Evolutionary conservation across 495 filamentous ascomycete species (phyloP), one percentile per base, ranked within the genome.

Genomic region (Oleoguttula mirabilis): DNA sequence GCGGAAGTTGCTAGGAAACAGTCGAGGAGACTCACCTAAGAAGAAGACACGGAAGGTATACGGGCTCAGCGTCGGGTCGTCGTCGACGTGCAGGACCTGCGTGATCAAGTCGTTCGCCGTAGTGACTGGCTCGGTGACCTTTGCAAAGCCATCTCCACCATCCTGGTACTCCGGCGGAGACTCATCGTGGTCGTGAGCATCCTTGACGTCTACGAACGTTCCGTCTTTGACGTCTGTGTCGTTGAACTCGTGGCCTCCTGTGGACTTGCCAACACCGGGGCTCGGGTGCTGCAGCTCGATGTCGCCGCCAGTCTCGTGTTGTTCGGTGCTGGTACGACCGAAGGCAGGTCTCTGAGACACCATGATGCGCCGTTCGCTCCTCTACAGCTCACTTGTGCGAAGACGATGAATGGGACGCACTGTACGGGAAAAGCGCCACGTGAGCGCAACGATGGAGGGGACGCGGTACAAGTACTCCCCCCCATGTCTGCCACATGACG

Each of bases 71-170:
- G 35, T 31, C 15, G 43, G 43, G 21, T 46, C 43, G 22, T 46
- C 43, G 6, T 46, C 43, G 14, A 46, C 23, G 27, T 46, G 43
- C 35, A 46, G 21, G 4, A 45, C 42, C 42, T 45, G 32, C 4
- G 42, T 45, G 7, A 45, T 21, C 5, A 45, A 19, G 20, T 45
- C 42, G n/a, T 39, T 45, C 8, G 42, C 42, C 4, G 42, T 45
- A n/a, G 28, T 23, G 16, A 45, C 34, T 10, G 42, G 42, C 40
- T 33, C 40, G 10, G 40, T 43, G 10, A 43, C 40, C 23, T 35
- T 43, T 8, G n/a, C 15, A 19, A 43, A 43, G 3, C 40, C 40
- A 43, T 43, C 40, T 6, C 27, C 30, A 15, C 7, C 40, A 33
- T 43, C 40, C n/a, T 43, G 31, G 40, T 43, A 43, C 10, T 23